phyloP scores from a whole-genome alignment of 1,284 basidiomycete genomes.

The Naganishia cerealis region DNA sequence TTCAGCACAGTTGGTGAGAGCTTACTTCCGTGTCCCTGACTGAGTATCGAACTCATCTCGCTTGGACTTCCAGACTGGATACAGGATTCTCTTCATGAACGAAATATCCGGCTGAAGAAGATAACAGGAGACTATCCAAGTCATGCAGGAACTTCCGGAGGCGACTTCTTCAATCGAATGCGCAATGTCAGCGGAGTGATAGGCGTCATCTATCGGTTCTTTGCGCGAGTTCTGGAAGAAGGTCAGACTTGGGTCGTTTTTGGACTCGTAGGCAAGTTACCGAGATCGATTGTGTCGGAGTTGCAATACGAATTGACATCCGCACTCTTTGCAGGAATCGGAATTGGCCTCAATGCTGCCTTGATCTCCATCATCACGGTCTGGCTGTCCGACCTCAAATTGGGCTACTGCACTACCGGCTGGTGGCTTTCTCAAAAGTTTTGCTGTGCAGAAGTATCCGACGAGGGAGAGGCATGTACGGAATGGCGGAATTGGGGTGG shows the following conservation, averaged over 20 bases:
- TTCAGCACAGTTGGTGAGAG: conserved; percentile 73
- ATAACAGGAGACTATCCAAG: conserved; percentile 55
- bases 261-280: conserved; percentile 72
- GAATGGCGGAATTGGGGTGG: conserved; percentile 93
- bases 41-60: background rate
- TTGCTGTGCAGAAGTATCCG: conserved; percentile 80
- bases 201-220: conserved; percentile 66
- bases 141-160: conserved; percentile 32
- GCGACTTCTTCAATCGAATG: conserved; percentile 42
- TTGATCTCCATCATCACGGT: conserved; percentile 94
- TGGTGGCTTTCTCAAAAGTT: conserved; percentile 99
- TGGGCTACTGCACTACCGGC: conserved; percentile 91
- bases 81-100: conserved; percentile 85
- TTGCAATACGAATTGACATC: background rate
- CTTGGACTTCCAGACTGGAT: conserved; percentile 71
- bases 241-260: conserved; percentile 73
- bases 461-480: conserved; percentile 76
- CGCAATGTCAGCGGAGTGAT: conserved; percentile 45
- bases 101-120: conserved; percentile 63
- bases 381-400: conserved; percentile 96
- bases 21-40: no score
- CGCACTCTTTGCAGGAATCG: conserved; percentile 64
- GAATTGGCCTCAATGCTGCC: conserved; percentile 90
- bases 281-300: background rate
- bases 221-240: conserved; percentile 59